Evolutionary conservation across 805 yeast genomes (phyloP), one percentile per base, ranked within the genome.

Genomic region (Wickerhamomyces pijperi): DNA sequence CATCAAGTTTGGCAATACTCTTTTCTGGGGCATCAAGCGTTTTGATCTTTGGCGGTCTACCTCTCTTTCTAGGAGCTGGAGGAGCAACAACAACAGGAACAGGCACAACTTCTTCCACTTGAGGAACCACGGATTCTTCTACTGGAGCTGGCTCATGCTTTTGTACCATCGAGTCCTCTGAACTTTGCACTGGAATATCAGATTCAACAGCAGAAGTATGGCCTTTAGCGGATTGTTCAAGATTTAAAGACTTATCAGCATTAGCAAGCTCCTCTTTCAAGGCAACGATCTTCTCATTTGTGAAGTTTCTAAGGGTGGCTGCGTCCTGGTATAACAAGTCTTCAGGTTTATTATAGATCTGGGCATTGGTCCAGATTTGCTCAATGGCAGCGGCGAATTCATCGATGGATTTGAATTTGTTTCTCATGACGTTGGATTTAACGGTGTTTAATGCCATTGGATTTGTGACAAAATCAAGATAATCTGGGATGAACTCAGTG

Each of bases 281-380:
- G 41, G 48, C 56, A 41, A 29, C 54, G 48, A 68, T 60, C 43
- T 65, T 51, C 33, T 53, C 62, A 31, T 65, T 61, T 46, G 81
- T 76, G 43, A 67, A 67, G 23, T 65, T 67, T 43, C 73, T 67
- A 38, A 92, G 66, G 34, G 71, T 69, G 31, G 56, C 60, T 0
- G 97, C 80, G 59, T 86, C 94, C 43, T 73, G 73, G 52, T 77
- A 76, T 32, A 88, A 78, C 39, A 75, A 67, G 39, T 92, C 75
- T 2, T 72, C 75, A 38, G 82, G 82, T 43, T 77, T 82, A 57
- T 88, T 90, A 59, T 78, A 90, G 1, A 69, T 56, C 53, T 76
- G 76, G 2, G 97, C 95, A 59, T 92, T 92, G 35, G 66, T 53
- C 61, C 88, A 87, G 13, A 90, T 78, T 38, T 79, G 61, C 21